A percentile compares a stretch with the other conserved stretches of the same genome.
Evolutionary conservation across 345 rosid species (phyloP).

Genomic region (Clausena lansium): DNA sequence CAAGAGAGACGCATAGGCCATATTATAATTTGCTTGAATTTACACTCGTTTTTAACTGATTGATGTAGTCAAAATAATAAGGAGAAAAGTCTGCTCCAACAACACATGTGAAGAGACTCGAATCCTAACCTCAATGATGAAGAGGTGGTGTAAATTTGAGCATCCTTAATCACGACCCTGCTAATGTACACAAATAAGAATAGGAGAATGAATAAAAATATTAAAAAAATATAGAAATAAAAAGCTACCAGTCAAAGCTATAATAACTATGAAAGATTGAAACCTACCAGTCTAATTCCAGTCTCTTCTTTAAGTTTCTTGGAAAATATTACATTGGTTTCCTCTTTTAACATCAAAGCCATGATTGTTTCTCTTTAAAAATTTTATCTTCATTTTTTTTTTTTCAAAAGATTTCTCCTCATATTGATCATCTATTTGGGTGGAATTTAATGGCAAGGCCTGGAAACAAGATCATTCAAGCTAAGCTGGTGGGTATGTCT

Average conservation of each 20-base stretch:
- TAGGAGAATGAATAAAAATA: background rate
- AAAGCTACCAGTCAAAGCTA: slow-evolving; percentile 29
- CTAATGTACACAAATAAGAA: too few relatives aligned
- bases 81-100: too few relatives aligned
- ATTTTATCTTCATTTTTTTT: background rate
- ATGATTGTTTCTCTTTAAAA: background rate
- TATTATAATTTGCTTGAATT: too few relatives aligned
- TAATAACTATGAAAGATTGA: background rate
- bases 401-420: background rate
- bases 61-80: too few relatives aligned
- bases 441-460: slow-evolving; percentile 45
- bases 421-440: background rate
- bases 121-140: too few relatives aligned
- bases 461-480: slow-evolving; percentile 66
- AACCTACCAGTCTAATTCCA: slow-evolving; percentile 33
- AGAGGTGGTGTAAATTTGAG: too few relatives aligned
- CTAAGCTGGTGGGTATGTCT: slow-evolving; percentile 79
- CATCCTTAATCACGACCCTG: too few relatives aligned
- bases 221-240: background rate
- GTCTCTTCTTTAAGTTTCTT: background rate
- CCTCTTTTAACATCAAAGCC: background rate
- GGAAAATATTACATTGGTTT: background rate
- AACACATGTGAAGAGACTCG: too few relatives aligned
- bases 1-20: too few relatives aligned
- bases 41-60: too few relatives aligned